Evolutionary conservation across 169 alveolate genomes (phyloP).

Genomic region (Cryptosporidium sp.): DNA sequence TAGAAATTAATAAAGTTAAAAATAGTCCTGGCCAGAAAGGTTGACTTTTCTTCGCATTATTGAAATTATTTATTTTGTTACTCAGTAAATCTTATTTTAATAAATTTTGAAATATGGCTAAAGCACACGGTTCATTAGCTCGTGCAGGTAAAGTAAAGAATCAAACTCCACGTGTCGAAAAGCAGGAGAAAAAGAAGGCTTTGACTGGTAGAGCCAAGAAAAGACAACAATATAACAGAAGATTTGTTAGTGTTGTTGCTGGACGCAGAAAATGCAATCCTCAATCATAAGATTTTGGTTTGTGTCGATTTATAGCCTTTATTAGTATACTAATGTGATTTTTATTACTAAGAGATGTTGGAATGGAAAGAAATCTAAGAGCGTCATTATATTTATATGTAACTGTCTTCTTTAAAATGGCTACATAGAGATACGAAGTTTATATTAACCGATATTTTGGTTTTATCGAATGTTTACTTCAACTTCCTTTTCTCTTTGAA

Average conservation of each 20-base stretch:
- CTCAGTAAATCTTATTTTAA: neutral
- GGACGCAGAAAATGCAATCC: slow-evolving; percentile 77
- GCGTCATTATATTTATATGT: neutral
- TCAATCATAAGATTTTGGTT: slow-evolving; percentile 33
- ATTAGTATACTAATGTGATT: slow-evolving; percentile 1
- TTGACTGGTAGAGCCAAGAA: slow-evolving; percentile 98
- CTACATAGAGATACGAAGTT: neutral
- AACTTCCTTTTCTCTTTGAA: neutral
- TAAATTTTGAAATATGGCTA: slow-evolving; percentile 74
- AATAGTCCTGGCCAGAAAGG: neutral
- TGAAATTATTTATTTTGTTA: neutral
- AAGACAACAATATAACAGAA: slow-evolving; percentile 95
- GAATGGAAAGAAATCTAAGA: neutral
- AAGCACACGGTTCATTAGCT: slow-evolving; percentile 97
- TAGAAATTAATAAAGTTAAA: too few relatives aligned
- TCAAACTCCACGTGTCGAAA: slow-evolving; percentile 97
- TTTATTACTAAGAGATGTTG: neutral
- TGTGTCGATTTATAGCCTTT: neutral
- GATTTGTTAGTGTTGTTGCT: slow-evolving; percentile 91
- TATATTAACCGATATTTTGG: neutral
- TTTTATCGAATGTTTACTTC: too few relatives aligned
- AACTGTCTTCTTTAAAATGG: neutral
- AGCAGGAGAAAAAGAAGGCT: slow-evolving; percentile 94
- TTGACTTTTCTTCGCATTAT: neutral
- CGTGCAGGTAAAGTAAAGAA: slow-evolving; percentile 99